Percentiles rank a stretch among this genome's conserved stretches.
Evolutionary conservation across 2,329 filamentous ascomycete species (phyloP).

Genomic region (Pseudogymnoascus sp.): DNA sequence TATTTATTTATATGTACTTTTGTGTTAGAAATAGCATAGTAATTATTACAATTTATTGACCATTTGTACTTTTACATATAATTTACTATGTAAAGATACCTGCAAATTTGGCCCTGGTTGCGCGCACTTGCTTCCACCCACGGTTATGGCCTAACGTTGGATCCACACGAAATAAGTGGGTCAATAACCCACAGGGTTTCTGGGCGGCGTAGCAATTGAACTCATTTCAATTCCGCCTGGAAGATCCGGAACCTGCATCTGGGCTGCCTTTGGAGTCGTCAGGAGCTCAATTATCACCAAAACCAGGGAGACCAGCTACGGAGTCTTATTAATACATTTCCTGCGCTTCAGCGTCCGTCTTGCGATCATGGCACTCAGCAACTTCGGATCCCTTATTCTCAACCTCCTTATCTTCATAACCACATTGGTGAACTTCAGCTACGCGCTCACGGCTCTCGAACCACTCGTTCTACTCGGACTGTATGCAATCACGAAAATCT

Average conservation of each 20-base stretch:
- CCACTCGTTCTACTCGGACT: slow-evolving; percentile 40
- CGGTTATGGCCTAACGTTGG: neutral
- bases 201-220: neutral
- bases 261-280: neutral
- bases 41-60: too few relatives aligned
- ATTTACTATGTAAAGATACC: too few relatives aligned
- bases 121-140: too few relatives aligned
- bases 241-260: neutral
- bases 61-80: too few relatives aligned
- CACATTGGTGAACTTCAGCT: slow-evolving; percentile 47
- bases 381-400: slow-evolving; percentile 46
- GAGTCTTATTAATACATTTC: neutral
- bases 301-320: neutral
- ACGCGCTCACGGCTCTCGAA: slow-evolving; percentile 44
- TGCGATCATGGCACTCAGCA: slow-evolving; percentile 42
- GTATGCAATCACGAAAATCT: slow-evolving; percentile 44
- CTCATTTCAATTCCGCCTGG: neutral
- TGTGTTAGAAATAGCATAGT: too few relatives aligned
- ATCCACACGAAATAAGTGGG: neutral
- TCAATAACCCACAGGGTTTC: slow-evolving; percentile 11
- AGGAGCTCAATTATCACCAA: neutral
- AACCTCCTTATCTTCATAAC: slow-evolving; percentile 48
- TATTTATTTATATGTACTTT: too few relatives aligned
- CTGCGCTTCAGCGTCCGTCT: slow-evolving; percentile 6
- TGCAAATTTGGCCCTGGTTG: too few relatives aligned